phyloP scores from a whole-genome alignment of 169 alveolate genomes.

The Cystoisospora suis region DNA sequence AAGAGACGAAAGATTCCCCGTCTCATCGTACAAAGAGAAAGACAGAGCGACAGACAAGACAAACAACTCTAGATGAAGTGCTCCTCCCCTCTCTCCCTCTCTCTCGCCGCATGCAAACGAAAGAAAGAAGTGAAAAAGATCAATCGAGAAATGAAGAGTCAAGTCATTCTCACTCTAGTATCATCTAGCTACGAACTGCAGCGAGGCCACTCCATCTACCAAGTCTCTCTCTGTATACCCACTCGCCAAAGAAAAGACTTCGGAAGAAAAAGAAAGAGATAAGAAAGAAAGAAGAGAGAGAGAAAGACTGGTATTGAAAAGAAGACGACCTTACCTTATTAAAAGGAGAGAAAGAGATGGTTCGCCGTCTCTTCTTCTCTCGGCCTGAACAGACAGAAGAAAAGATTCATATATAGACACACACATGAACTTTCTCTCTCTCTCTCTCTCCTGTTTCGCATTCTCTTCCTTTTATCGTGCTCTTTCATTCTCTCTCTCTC shows the following conservation, averaged over 20 bases:
- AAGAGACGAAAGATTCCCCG: not conserved
- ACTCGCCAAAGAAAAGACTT: not conserved
- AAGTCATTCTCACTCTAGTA: not conserved
- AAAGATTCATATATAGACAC: not conserved
- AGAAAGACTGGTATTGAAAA: not conserved
- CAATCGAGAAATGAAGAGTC: not conserved
- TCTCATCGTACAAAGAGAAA: not conserved
- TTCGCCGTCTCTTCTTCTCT: not conserved
- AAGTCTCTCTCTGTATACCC: not conserved
- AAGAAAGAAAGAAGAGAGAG: not conserved
- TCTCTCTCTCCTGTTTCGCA: not conserved
- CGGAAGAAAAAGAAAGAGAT: not conserved
- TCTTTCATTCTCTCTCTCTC: not conserved
- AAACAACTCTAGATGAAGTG: not conserved
- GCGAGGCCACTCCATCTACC: not conserved
- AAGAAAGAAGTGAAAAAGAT: not conserved
- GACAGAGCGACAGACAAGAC: not conserved
- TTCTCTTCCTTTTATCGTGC: not conserved
- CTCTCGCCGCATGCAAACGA: not conserved
- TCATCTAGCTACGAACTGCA: not conserved
- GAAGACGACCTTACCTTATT: not conserved
- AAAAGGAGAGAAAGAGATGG: conserved; percentile 1
- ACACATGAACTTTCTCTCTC: not conserved
- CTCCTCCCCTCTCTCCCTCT: not conserved
- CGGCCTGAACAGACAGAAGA: not conserved